Percentiles rank a stretch among this genome's conserved stretches.
phyloP scores from a whole-genome alignment of 2,329 filamentous ascomycete species.

The Cladophialophora bantiana region DNA sequence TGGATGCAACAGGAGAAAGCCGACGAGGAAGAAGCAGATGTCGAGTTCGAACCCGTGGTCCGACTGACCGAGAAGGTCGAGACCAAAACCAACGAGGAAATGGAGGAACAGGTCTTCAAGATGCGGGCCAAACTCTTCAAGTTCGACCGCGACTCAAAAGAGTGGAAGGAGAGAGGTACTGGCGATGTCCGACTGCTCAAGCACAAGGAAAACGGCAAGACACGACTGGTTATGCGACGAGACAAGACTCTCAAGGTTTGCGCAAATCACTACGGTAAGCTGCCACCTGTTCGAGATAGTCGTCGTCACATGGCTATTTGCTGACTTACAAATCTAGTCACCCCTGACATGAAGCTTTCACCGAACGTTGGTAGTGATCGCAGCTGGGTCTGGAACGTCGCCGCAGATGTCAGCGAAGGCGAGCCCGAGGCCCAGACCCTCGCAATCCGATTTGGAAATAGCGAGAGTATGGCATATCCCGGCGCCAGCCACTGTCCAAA shows the following conservation, averaged over 20 bases:
- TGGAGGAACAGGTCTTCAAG: conserved; percentile 97
- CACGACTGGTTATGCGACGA: conserved; percentile 94
- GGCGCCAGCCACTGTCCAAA: not conserved
- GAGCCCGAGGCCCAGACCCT: conserved; percentile 95
- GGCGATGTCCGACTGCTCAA: conserved; percentile 95
- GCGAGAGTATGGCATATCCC: conserved; percentile 75
- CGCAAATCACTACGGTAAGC: conserved; percentile 98
- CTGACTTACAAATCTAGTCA: conserved; percentile 65
- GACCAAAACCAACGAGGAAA: conserved; percentile 97
- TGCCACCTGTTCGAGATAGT: not conserved
- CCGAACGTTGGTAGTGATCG: conserved; percentile 98
- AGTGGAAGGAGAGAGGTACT: conserved; percentile 99
- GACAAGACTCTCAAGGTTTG: conserved; percentile 99
- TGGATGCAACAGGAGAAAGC: conserved; percentile 57
- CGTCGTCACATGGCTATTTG: conserved; percentile 14
- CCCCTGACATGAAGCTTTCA: conserved; percentile 98
- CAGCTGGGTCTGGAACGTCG: conserved; percentile 99
- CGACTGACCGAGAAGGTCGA: conserved; percentile 97
- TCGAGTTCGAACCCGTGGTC: conserved; percentile 97
- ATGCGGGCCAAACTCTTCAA: conserved; percentile 99
- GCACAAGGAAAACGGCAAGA: conserved; percentile 99
- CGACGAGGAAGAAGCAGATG: conserved; percentile 85
- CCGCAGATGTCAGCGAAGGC: conserved; percentile 96
- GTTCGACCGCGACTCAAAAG: conserved; percentile 87
- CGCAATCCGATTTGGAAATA: conserved; percentile 96